Conservation (phyloP, 192 early-diverging fungal species). For the Gigaspora rosea region DNA sequence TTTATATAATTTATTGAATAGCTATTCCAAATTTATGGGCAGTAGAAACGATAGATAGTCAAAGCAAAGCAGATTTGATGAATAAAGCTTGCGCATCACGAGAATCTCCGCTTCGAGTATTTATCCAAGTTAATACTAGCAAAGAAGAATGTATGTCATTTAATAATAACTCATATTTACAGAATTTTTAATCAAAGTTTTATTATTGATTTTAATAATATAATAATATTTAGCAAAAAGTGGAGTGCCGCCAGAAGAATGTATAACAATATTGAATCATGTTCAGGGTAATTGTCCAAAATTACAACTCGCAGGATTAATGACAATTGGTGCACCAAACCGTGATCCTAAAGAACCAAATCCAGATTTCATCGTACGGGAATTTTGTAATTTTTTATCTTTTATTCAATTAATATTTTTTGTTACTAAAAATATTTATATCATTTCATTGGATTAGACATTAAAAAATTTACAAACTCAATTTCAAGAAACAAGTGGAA, state of each 20-base stretch:
- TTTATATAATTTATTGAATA: constrained; percentile 4
- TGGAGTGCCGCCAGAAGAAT: constrained; percentile 63
- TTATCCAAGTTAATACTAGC: constrained; percentile 95
- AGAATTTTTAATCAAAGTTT: background rate
- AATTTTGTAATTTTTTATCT: background rate
- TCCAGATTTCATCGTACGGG: constrained; percentile 72
- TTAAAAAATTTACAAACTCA: constrained; percentile 38
- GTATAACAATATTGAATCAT: constrained; percentile 58
- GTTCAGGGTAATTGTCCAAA: constrained; percentile 67
- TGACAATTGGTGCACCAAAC: constrained; percentile 92
- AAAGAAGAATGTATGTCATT: constrained; percentile 70
- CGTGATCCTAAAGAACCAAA: constrained; percentile 50
- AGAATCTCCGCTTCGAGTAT: constrained; percentile 68
- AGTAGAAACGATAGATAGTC: constrained; percentile 89
- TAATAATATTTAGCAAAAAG: constrained; percentile 84
- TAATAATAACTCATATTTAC: too few relatives aligned
- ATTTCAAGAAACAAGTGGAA: constrained; percentile 34
- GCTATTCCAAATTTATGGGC: constrained; percentile 86
- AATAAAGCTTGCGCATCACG: constrained; percentile 74
- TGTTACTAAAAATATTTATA: background rate
- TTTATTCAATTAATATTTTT: background rate
- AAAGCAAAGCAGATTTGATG: constrained; percentile 79
- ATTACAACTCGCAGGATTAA: constrained; percentile 79
- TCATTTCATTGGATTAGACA: background rate
- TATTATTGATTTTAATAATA: constrained; percentile 4